Conservation (phyloP, 208 protist species). For the Wallacemonas collosoma region DNA sequence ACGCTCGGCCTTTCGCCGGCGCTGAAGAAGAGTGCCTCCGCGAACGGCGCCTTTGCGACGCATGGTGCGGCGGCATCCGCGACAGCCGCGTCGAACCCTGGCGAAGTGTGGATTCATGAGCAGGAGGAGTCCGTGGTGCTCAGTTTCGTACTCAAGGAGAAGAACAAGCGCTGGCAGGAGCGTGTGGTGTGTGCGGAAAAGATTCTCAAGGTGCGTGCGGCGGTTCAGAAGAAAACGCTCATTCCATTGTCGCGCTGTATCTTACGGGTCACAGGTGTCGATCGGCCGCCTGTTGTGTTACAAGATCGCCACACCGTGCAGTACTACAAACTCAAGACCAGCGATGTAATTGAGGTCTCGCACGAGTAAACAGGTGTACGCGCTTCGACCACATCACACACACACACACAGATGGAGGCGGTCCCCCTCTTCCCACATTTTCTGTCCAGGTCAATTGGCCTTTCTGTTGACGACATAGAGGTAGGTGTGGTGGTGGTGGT, state of each 20-base stretch:
- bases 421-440: background rate
- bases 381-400: background rate
- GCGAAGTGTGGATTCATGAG: slow-evolving; percentile 72
- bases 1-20: slow-evolving; percentile 53
- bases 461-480: too few species aligned
- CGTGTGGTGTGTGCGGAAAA: slow-evolving; percentile 63
- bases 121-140: slow-evolving; percentile 62
- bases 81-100: background rate
- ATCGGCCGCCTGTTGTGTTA: slow-evolving; percentile 28
- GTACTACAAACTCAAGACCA: slow-evolving; percentile 74
- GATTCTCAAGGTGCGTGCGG: slow-evolving; percentile 72
- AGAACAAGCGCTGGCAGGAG: slow-evolving; percentile 71
- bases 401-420: background rate
- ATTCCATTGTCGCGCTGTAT: slow-evolving; percentile 85
- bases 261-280: slow-evolving; percentile 31
- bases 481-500: too few species aligned
- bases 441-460: background rate
- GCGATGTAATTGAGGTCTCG: slow-evolving; percentile 69
- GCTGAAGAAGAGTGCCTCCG: slow-evolving; percentile 12
- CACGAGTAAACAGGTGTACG: slow-evolving; percentile 46
- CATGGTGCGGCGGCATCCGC: background rate
- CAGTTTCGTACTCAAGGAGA: slow-evolving; percentile 52
- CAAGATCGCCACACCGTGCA: slow-evolving; percentile 72
- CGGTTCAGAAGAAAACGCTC: slow-evolving; percentile 76
- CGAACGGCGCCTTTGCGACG: background rate